Evolutionary conservation across 2,329 filamentous ascomycete genomes (phyloP), one percentile per base, ranked within the genome.

Genomic region (Alternaria solani): DNA sequence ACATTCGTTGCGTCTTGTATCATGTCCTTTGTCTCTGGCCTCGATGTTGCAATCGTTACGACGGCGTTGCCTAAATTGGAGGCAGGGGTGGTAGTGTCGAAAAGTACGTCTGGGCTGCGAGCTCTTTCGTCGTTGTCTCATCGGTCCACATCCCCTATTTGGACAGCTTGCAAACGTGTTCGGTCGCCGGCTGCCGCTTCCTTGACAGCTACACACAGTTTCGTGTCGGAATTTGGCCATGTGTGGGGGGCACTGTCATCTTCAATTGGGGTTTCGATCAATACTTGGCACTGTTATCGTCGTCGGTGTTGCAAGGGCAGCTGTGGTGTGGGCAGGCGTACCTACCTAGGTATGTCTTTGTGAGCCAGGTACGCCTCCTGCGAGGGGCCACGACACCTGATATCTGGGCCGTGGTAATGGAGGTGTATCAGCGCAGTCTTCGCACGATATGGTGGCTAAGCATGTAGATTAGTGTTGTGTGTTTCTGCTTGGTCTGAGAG

Each of bases 181-280:
- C 8, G 26, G 42, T 7, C 42, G 25, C 42, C 7, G 30, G 28
- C 26, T 47, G 42, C 52, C 3, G 64, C 64, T 14, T 32, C 51
- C 3, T 42, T 58, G 20, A 56, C 64, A 2, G 63, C 62, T 7
- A 60, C 57, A 5, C 68, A 53, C 46, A 51, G 38, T 7, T 69
- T 70, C 36, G 32, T 70, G 7, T 57, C 66, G 16, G 54, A 18
- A 4, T 57, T 69, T n/a, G 67, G 64, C 3, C 28, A 23, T 23
- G 20, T 23, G 20, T 23, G 20, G 20, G 20, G 20, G 20, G 20
- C 20, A 23, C 20, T 23, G 20, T 23, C 20, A 23, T 23, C 20
- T 23, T 23, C 20, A 23, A 23, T 23, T 23, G 20, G 20, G 20
- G 20, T 23, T 23, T 23, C 20, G 20, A 23, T 23, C 20, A 23